Percentiles rank a stretch among this genome's conserved stretches.
Evolutionary conservation across 352 stramenopile genomes (phyloP).

Genomic region (Sclerospora graminicola): DNA sequence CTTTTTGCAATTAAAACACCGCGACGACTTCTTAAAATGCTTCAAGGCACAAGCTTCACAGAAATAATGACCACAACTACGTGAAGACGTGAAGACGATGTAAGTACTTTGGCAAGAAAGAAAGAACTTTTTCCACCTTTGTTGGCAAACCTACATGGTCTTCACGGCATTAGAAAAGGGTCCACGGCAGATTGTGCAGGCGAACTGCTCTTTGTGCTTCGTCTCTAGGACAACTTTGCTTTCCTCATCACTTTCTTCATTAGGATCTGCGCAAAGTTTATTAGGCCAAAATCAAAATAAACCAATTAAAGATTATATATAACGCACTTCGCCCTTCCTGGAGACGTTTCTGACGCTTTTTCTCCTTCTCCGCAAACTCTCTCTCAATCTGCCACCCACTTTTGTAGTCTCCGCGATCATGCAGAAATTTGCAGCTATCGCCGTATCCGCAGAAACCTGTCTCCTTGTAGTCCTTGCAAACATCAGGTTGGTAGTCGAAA

Average conservation of each 20-base stretch:
- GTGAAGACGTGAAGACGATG: background rate
- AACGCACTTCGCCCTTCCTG: constrained; percentile 25
- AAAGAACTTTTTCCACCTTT: background rate
- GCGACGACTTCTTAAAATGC: constrained; percentile 67
- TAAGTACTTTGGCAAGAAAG: background rate
- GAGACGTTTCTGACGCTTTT: constrained; percentile 77
- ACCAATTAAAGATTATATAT: background rate
- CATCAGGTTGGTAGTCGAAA: constrained; percentile 96
- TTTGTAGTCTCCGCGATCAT: constrained; percentile 97
- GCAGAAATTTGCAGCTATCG: constrained; percentile 95
- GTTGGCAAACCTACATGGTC: constrained; percentile 49
- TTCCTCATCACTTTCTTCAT: too few species aligned
- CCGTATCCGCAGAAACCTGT: constrained; percentile 99
- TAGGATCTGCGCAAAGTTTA: too few species aligned
- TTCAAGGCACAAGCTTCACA: constrained; percentile 89
- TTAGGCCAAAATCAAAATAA: background rate
- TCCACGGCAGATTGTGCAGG: constrained; percentile 93
- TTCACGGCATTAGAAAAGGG: constrained; percentile 85
- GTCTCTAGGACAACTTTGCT: constrained; percentile 43
- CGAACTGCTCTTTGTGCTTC: constrained; percentile 86
- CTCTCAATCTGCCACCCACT: constrained; percentile 96
- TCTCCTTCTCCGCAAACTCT: constrained; percentile 91
- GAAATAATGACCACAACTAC: constrained; percentile 93
- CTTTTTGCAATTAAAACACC: constrained; percentile 92
- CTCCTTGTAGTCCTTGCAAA: constrained; percentile 99